Percentiles rank a stretch among this genome's conserved stretches.
Conservation (phyloP, 169 alveolate species). For the Cryptosporidium ubiquitum region DNA sequence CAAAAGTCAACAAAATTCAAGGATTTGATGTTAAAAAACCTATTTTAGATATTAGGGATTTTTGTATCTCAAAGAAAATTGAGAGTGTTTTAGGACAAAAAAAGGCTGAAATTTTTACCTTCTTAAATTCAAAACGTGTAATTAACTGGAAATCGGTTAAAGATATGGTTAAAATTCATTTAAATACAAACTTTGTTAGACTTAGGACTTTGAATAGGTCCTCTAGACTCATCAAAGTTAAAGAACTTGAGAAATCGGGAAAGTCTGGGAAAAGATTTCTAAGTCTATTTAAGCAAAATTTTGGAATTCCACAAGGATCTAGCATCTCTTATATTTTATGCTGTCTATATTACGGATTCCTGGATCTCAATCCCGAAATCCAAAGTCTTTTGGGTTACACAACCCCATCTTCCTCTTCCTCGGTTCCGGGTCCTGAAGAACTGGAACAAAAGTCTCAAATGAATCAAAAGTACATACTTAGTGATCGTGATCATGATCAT, state of each 20-base stretch:
- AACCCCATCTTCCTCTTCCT: too few relatives aligned
- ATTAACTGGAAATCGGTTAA: slow-evolving; percentile 27
- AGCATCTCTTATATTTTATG: slow-evolving; percentile 44
- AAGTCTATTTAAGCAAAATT: slow-evolving; percentile 6
- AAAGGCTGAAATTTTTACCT: slow-evolving; percentile 38
- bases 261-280: not conserved
- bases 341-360: slow-evolving; percentile 37
- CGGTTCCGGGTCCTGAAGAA: not conserved
- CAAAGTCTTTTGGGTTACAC: not conserved
- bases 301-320: slow-evolving; percentile 73
- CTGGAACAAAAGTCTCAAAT: not conserved
- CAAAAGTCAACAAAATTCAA: not conserved
- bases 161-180: slow-evolving; percentile 15
- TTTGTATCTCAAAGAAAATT: not conserved
- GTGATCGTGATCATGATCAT: not conserved
- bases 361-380: slow-evolving; percentile 16
- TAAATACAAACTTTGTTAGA: slow-evolving; percentile 10
- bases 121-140: slow-evolving; percentile 23
- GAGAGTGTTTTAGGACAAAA: slow-evolving; percentile 34
- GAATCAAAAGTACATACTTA: too few relatives aligned
- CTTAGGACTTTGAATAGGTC: slow-evolving; percentile 6
- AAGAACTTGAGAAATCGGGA: not conserved
- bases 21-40: not conserved
- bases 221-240: not conserved
- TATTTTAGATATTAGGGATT: not conserved